Conservation (phyloP, 495 filamentous ascomycete species). For the Penicillium coffeae region DNA sequence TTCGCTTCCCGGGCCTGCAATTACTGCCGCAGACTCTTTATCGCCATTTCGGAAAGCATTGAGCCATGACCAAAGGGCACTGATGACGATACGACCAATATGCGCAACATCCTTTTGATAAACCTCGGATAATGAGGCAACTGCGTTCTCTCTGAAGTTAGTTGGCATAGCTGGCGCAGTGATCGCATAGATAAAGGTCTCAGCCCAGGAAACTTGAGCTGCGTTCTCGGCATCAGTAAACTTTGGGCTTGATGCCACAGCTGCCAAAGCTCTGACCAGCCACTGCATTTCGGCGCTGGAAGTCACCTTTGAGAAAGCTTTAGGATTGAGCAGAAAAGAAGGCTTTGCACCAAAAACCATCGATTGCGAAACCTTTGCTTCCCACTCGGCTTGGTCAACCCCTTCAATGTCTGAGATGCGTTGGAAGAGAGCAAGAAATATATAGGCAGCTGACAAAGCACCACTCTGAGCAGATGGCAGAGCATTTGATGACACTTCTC, state of each 20-base stretch:
- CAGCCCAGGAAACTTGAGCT: slow-evolving; percentile 63
- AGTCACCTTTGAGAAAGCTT: slow-evolving; percentile 73
- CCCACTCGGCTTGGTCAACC: slow-evolving; percentile 34
- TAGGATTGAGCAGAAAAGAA: slow-evolving; percentile 79
- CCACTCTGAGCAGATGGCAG: slow-evolving; percentile 72
- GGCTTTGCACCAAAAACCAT: slow-evolving; percentile 67
- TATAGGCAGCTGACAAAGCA: slow-evolving; percentile 66
- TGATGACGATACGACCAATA: slow-evolving; percentile 57
- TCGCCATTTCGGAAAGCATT: slow-evolving; percentile 58
- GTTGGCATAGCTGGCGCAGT: slow-evolving; percentile 55
- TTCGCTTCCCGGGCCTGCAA: slow-evolving; percentile 60
- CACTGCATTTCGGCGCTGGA: slow-evolving; percentile 71
- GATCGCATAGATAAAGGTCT: slow-evolving; percentile 76
- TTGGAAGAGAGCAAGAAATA: slow-evolving; percentile 59
- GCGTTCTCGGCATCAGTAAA: slow-evolving; percentile 30
- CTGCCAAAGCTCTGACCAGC: slow-evolving; percentile 65
- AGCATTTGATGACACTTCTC: slow-evolving; percentile 73
- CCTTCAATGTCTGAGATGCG: slow-evolving; percentile 28
- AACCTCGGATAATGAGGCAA: slow-evolving; percentile 51
- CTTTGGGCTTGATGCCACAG: slow-evolving; percentile 47
- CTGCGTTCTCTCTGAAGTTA: slow-evolving; percentile 55
- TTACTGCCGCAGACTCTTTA: slow-evolving; percentile 70
- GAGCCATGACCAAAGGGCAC: slow-evolving; percentile 82
- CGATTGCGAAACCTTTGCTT: slow-evolving; percentile 56
- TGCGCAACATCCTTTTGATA: slow-evolving; percentile 51